Conservation (phyloP, 306 rosid genomes). For the Fragaria vesca region DNA sequence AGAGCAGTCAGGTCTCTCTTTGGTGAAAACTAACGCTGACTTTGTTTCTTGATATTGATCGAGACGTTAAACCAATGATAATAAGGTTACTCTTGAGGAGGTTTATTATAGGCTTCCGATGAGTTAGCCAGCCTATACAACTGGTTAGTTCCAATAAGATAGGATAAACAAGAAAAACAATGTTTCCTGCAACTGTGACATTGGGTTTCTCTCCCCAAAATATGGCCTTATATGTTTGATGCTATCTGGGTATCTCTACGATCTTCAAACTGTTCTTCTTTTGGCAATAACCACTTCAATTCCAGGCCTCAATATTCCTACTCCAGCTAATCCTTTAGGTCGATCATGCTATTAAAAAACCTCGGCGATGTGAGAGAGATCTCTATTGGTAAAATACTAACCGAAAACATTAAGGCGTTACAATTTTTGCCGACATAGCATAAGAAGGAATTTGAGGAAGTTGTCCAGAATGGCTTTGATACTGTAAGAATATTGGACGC, state of each 20-base stretch:
- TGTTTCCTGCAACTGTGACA: conserved; percentile 9
- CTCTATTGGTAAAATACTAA: not conserved
- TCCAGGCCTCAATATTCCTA: not conserved
- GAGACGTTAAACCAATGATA: not conserved
- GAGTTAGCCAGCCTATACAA: not conserved
- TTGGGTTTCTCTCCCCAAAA: conserved; percentile 8
- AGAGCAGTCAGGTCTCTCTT: not conserved
- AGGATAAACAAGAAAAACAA: not conserved
- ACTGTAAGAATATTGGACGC: not conserved
- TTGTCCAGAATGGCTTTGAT: not conserved
- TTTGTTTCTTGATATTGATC: not conserved
- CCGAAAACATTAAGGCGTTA: not conserved
- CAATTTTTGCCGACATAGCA: not conserved
- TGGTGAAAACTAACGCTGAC: not conserved
- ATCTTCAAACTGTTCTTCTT: not conserved
- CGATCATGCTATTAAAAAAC: not conserved
- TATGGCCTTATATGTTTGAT: not conserved
- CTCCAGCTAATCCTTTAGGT: not conserved
- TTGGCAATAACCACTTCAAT: not conserved
- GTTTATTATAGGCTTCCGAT: not conserved
- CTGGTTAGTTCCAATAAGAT: not conserved
- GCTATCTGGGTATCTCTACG: conserved; percentile 18
- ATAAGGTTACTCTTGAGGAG: not conserved
- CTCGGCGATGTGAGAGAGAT: not conserved
- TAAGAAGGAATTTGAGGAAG: not conserved